phyloP scores from a whole-genome alignment of 345 rosid genomes.

The Camelina neglecta region DNA sequence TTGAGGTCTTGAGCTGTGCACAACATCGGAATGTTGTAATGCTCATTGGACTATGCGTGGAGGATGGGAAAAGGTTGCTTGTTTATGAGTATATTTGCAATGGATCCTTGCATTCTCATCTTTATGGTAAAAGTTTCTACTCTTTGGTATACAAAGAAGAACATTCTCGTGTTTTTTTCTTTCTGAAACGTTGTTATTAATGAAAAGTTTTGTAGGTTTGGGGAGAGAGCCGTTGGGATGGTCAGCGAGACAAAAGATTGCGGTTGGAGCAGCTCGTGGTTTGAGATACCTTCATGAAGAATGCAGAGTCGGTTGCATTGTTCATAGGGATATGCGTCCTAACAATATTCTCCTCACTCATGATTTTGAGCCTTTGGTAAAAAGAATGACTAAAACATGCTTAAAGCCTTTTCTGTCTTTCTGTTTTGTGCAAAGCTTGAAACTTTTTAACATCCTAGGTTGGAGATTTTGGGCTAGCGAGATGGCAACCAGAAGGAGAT shows the following conservation, averaged over 20 bases:
- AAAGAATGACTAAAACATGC: background rate
- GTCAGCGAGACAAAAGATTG: slow-evolving; percentile 93
- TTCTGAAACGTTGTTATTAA: background rate
- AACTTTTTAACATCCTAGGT: slow-evolving; percentile 51
- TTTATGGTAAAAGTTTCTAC: slow-evolving; percentile 69
- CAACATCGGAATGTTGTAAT: slow-evolving; percentile 97
- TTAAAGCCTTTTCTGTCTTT: slow-evolving; percentile 32
- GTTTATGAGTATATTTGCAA: slow-evolving; percentile 97
- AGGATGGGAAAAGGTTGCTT: slow-evolving; percentile 83
- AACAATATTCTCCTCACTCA: slow-evolving; percentile 95
- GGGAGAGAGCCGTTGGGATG: slow-evolving; percentile 66
- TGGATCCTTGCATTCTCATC: slow-evolving; percentile 91
- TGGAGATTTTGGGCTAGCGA: slow-evolving; percentile 97
- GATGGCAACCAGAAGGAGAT: slow-evolving; percentile 99
- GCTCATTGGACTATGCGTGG: slow-evolving; percentile 89
- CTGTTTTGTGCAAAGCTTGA: slow-evolving; percentile 2
- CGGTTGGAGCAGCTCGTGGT: slow-evolving; percentile 97
- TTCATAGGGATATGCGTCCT: slow-evolving; percentile 97
- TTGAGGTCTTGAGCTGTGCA: slow-evolving; percentile 96
- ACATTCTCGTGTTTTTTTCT: background rate
- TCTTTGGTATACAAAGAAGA: slow-evolving; percentile 14
- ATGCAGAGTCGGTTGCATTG: slow-evolving; percentile 99
- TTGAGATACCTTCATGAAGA: slow-evolving; percentile 98
- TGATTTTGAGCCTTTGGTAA: slow-evolving; percentile 94
- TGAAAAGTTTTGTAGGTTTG: slow-evolving; percentile 51